Evolutionary conservation across 768 basidiomycete genomes (phyloP).

Genomic region (Russula compacta): DNA sequence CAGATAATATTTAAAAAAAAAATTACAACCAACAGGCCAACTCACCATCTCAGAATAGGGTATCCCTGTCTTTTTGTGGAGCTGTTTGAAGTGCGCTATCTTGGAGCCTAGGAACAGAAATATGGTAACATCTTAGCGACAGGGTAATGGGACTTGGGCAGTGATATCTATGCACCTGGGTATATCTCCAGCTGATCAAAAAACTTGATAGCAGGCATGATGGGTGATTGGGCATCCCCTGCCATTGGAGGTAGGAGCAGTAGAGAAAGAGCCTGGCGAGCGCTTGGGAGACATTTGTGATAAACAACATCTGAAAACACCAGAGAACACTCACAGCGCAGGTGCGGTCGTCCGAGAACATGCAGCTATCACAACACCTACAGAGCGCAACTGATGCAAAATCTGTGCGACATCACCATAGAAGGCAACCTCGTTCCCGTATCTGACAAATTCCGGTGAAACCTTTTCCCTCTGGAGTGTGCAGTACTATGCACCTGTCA

Average conservation of each 20-base stretch:
- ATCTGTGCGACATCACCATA: constrained; percentile 73
- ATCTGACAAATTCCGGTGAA: constrained; percentile 27
- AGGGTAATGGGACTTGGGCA: background rate
- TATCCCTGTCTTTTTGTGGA: constrained; percentile 61
- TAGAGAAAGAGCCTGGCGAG: constrained; percentile 61
- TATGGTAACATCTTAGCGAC: background rate
- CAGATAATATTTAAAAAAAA: background rate
- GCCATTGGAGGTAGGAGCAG: constrained; percentile 41
- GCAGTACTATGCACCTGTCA: constrained; percentile 33
- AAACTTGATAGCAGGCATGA: constrained; percentile 44
- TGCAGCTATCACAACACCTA: constrained; percentile 51
- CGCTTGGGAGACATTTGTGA: constrained; percentile 36
- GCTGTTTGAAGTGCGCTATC: constrained; percentile 31
- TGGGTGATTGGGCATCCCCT: constrained; percentile 26
- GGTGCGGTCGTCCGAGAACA: constrained; percentile 68
- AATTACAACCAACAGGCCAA: background rate
- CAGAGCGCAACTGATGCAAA: constrained; percentile 45
- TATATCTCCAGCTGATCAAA: constrained; percentile 72
- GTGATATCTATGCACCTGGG: constrained; percentile 37
- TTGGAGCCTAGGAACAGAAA: constrained; percentile 52
- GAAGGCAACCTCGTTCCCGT: constrained; percentile 52
- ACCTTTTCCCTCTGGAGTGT: background rate
- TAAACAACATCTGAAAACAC: too few relatives aligned
- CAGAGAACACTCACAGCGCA: constrained; percentile 43
- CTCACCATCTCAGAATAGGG: constrained; percentile 74